Percentiles rank a stretch among this genome's conserved stretches.
These are phyloP conservation scores for Vitis riparia DNA, from an alignment of 164 flowering plant genomes.

Conservation along the genomic window DNA sequence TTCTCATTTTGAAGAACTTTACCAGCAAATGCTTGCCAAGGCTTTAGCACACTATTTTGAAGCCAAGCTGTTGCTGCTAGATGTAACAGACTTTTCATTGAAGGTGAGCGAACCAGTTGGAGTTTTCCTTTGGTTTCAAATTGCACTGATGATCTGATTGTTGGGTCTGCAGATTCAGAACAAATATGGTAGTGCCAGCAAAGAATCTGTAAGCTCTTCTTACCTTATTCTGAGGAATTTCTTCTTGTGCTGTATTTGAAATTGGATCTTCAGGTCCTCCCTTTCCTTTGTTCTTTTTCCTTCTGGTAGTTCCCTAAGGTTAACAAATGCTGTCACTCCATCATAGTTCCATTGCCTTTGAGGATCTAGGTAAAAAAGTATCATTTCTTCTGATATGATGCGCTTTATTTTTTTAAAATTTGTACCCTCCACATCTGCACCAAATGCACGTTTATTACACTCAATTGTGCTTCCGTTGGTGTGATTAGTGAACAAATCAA, in stretches of 20 bases:
- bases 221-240: neutral
- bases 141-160: slow-evolving; percentile 1
- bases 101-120: slow-evolving; percentile 46
- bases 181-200: slow-evolving; percentile 66
- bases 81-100: slow-evolving; percentile 79
- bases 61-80: slow-evolving; percentile 83
- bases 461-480: slow-evolving; percentile 1
- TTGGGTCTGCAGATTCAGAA: slow-evolving; percentile 66
- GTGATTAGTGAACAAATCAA: slow-evolving; percentile 2
- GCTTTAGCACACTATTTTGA: slow-evolving; percentile 92
- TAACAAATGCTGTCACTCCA: neutral
- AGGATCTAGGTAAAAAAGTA: too few relatives aligned
- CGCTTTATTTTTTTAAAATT: neutral
- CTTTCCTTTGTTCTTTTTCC: neutral
- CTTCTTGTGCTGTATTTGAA: neutral
- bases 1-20: slow-evolving; percentile 55
- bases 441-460: neutral
- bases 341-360: neutral
- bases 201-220: slow-evolving; percentile 61
- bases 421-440: neutral
- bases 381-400: neutral
- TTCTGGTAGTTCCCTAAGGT: neutral
- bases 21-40: slow-evolving; percentile 98
- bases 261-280: neutral
- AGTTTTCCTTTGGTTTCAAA: neutral